These are phyloP conservation scores for Macrophomina tecta DNA, from an alignment of 2,329 filamentous ascomycete species.

Conservation along the genomic window DNA sequence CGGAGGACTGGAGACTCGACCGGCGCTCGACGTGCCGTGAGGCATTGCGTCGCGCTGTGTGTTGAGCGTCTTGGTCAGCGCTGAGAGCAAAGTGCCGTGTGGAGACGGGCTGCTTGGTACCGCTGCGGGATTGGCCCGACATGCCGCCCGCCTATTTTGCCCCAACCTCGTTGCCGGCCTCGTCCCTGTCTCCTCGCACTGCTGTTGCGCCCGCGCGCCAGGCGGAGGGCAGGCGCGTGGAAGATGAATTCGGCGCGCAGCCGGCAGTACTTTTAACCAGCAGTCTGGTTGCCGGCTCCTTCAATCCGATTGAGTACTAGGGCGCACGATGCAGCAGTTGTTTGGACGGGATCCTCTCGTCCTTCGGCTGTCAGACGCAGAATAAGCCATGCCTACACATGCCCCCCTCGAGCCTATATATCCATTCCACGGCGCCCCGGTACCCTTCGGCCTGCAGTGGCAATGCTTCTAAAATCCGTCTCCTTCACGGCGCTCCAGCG, in stretches of 20 bases:
- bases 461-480: slow-evolving; percentile 8
- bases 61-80: slow-evolving; percentile 10
- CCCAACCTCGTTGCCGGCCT: slow-evolving; percentile 5
- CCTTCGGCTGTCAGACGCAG: neutral
- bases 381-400: neutral
- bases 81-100: slow-evolving; percentile 4
- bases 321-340: neutral
- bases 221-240: neutral
- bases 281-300: neutral
- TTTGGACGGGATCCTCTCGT: neutral
- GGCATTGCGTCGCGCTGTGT: slow-evolving; percentile 9
- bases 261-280: neutral
- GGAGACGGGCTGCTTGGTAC: slow-evolving; percentile 5
- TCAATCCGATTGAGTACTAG: slow-evolving; percentile 15
- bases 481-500: neutral
- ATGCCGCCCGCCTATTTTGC: slow-evolving; percentile 7
- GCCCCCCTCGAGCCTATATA: neutral
- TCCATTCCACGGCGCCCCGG: neutral
- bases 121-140: slow-evolving; percentile 14
- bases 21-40: neutral
- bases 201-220: neutral
- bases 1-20: neutral
- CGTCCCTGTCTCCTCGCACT: neutral
- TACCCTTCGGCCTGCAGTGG: neutral
- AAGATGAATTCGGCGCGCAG: neutral